Evolutionary conservation across 2,329 filamentous ascomycete species (phyloP).

Genomic region (Aureobasidium namibiae): DNA sequence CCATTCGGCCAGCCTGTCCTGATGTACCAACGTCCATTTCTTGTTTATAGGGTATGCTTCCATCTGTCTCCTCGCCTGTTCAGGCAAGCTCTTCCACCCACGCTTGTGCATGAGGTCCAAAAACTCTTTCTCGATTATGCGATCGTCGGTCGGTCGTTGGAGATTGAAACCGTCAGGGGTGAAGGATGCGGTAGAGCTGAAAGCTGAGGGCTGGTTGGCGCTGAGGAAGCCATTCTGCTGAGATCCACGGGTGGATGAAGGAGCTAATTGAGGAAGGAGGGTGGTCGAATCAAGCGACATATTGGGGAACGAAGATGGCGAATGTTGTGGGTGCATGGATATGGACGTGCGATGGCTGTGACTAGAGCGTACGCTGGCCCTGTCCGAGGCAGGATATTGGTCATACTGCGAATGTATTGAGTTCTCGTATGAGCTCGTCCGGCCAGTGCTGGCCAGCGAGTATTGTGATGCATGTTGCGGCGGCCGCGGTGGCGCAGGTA

Average conservation of each 20-base stretch:
- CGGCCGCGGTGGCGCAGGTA: slow-evolving; percentile 18
- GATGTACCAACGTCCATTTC: slow-evolving; percentile 96
- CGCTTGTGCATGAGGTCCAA: slow-evolving; percentile 92
- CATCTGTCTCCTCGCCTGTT: slow-evolving; percentile 93
- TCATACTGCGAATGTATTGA: slow-evolving; percentile 22
- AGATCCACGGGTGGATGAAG: slow-evolving; percentile 33
- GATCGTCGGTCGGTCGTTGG: slow-evolving; percentile 68
- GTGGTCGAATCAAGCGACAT: slow-evolving; percentile 33
- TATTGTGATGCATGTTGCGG: slow-evolving; percentile 20
- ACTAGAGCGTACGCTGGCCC: slow-evolving; percentile 56
- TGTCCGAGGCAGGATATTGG: slow-evolving; percentile 46
- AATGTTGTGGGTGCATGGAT: slow-evolving; percentile 49
- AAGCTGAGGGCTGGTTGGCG: slow-evolving; percentile 37
- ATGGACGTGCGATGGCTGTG: slow-evolving; percentile 46
- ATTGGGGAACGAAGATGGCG: slow-evolving; percentile 44
- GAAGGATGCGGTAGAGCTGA: slow-evolving; percentile 42
- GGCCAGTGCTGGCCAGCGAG: slow-evolving; percentile 4
- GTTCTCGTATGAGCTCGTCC: slow-evolving; percentile 12
- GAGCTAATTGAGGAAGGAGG: slow-evolving; percentile 30
- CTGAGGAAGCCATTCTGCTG: slow-evolving; percentile 31
- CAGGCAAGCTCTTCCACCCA: slow-evolving; percentile 93
- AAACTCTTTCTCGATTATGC: slow-evolving; percentile 84
- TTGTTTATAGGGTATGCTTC: slow-evolving; percentile 86
- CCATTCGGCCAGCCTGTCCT: slow-evolving; percentile 87
- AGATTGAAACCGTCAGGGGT: slow-evolving; percentile 52